Percentiles rank a stretch among this genome's conserved stretches.
Evolutionary conservation across 768 basidiomycete genomes (phyloP).

Genomic region (Botryobasidium botryosum): DNA sequence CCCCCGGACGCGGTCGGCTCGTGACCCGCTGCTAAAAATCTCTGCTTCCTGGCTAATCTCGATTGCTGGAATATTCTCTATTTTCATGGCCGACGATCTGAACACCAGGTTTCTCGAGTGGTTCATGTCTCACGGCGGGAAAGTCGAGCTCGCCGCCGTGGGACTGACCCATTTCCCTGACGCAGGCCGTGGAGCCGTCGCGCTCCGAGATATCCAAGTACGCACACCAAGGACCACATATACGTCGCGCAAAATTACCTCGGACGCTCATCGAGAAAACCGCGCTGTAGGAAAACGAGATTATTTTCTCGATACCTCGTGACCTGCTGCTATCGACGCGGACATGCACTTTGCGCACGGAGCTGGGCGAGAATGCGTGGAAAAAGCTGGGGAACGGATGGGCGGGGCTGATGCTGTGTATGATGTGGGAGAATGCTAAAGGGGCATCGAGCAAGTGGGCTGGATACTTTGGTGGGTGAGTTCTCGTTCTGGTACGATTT

Average conservation of each 20-base stretch:
- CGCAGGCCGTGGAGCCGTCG: slow-evolving; percentile 56
- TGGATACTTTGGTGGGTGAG: slow-evolving; percentile 46
- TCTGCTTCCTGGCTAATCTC: no score
- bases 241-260: not conserved
- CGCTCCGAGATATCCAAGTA: slow-evolving; percentile 57
- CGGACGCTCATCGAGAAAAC: not conserved
- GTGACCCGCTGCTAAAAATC: no score
- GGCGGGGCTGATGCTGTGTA: slow-evolving; percentile 74
- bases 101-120: no score
- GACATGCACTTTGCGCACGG: slow-evolving; percentile 46
- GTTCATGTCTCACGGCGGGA: no score
- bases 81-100: no score
- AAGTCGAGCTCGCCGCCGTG: no score
- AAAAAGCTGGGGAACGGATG: slow-evolving; percentile 54
- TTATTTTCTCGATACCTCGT: slow-evolving; percentile 71
- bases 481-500: not conserved
- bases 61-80: no score
- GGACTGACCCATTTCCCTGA: no score
- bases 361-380: slow-evolving; percentile 52
- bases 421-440: slow-evolving; percentile 86
- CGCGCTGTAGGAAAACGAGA: slow-evolving; percentile 41
- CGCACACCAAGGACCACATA: slow-evolving; percentile 11
- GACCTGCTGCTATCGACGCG: slow-evolving; percentile 58
- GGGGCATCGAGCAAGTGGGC: slow-evolving; percentile 48
- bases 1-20: no score